Conservation (phyloP, 2,329 filamentous ascomycete species). For the Calycina marina region DNA sequence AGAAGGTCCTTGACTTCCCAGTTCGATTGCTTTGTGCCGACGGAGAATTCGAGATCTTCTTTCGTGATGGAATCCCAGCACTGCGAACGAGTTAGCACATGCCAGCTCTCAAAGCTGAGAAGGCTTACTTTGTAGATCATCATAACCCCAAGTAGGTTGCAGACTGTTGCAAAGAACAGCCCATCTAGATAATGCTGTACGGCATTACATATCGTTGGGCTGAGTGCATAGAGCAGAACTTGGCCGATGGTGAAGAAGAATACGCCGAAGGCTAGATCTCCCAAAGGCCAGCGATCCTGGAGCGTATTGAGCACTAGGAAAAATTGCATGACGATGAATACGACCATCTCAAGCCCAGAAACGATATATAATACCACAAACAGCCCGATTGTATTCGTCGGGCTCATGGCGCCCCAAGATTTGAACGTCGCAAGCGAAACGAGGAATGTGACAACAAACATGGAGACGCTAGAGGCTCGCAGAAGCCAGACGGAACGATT, state of each 20-base stretch:
- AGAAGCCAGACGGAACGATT: slow-evolving; percentile 87
- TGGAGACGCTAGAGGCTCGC: slow-evolving; percentile 58
- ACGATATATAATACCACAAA: slow-evolving; percentile 88
- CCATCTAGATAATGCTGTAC: slow-evolving; percentile 90
- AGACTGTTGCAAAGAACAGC: slow-evolving; percentile 83
- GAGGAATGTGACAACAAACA: slow-evolving; percentile 77
- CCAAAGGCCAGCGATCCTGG: slow-evolving; percentile 88
- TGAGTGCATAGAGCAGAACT: slow-evolving; percentile 84
- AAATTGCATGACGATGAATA: slow-evolving; percentile 81
- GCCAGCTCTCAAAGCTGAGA: background rate
- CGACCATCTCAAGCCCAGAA: slow-evolving; percentile 70
- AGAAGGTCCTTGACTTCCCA: slow-evolving; percentile 91
- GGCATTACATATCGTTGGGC: slow-evolving; percentile 66
- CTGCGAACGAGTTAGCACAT: slow-evolving; percentile 28
- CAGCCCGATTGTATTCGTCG: slow-evolving; percentile 73
- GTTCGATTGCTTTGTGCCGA: slow-evolving; percentile 87
- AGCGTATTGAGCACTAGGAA: slow-evolving; percentile 79
- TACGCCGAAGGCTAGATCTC: slow-evolving; percentile 78
- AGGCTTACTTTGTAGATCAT: slow-evolving; percentile 87
- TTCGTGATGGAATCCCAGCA: slow-evolving; percentile 99
- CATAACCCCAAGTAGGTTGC: slow-evolving; percentile 92
- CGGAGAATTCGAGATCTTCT: slow-evolving; percentile 95
- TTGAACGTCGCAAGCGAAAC: slow-evolving; percentile 89
- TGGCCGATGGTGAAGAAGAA: slow-evolving; percentile 89
- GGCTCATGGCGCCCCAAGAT: slow-evolving; percentile 71